A percentile compares a stretch with the other conserved stretches of the same genome.
Evolutionary conservation across 305 asterid species (phyloP).

Genomic region (Ilex paraguariensis): DNA sequence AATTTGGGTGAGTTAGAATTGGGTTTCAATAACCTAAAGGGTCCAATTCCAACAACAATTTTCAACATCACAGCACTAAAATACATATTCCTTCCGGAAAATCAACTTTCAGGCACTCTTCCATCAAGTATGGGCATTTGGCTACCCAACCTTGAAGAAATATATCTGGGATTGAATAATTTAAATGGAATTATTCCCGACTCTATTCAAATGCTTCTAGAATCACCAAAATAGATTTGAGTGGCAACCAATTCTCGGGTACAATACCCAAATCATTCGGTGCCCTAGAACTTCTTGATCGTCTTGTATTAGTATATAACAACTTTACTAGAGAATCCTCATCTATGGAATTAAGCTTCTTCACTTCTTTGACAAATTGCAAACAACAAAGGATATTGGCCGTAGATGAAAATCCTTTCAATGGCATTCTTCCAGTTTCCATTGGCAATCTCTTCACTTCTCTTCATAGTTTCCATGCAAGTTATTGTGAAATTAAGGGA

Average conservation of each 20-base stretch:
- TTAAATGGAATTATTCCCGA: too few relatives aligned
- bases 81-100: not conserved
- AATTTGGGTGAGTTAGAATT: not conserved
- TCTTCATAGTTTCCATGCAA: not conserved
- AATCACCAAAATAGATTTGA: not conserved
- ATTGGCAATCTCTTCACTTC: not conserved
- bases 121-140: too few relatives aligned
- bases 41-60: not conserved
- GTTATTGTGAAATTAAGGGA: not conserved
- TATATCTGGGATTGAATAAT: too few relatives aligned
- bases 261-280: not conserved
- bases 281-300: not conserved
- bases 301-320: not conserved
- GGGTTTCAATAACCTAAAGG: not conserved
- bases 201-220: too few relatives aligned
- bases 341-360: not conserved
- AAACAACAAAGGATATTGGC: not conserved
- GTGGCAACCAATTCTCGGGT: not conserved
- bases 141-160: not conserved
- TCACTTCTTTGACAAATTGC: not conserved
- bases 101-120: not conserved
- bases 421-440: not conserved
- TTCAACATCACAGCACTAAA: not conserved
- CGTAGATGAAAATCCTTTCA: not conserved
- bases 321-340: not conserved